These are phyloP conservation scores for Pseudonitzschia delicatissima DNA, from an alignment of 108 stramenopile genomes.

Conservation along the genomic window DNA sequence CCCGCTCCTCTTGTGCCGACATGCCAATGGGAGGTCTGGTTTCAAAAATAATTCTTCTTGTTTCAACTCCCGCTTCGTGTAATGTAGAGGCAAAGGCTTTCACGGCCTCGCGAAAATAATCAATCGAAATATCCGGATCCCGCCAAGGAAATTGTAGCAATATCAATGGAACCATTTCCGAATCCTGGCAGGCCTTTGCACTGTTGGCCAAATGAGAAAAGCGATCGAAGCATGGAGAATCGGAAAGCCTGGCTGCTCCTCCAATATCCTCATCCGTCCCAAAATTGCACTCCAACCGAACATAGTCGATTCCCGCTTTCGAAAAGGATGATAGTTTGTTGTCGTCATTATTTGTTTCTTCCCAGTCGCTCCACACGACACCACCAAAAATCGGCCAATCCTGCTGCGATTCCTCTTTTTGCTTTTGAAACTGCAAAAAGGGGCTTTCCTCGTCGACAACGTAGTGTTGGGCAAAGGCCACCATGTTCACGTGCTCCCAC, in stretches of 20 bases:
- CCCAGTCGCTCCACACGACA: conserved; percentile 16
- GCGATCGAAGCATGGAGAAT: too few species aligned
- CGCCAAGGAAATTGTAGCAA: conserved; percentile 1
- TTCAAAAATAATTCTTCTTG: neutral
- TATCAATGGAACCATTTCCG: neutral
- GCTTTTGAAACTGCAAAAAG: neutral
- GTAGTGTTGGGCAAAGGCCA: conserved; percentile 30
- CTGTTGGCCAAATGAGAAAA: neutral
- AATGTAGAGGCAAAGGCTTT: neutral
- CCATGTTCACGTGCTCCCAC: conserved; percentile 13
- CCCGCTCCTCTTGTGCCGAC: conserved; percentile 11
- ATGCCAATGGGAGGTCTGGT: conserved; percentile 26
- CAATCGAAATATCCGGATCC: neutral
- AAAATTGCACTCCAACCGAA: neutral
- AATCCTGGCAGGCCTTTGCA: neutral
- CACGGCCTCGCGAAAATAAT: neutral
- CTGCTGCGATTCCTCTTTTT: neutral
- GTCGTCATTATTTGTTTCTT: neutral
- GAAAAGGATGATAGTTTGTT: neutral
- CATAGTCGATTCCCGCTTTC: conserved; percentile 18
- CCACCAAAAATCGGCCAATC: conserved; percentile 17
- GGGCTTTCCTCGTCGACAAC: conserved; percentile 1
- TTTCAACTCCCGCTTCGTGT: neutral
- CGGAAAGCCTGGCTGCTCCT: neutral
- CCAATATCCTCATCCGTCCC: neutral